Evolutionary conservation across 2,329 filamentous ascomycete species (phyloP).

Genomic region (Calonectria crousiana): DNA sequence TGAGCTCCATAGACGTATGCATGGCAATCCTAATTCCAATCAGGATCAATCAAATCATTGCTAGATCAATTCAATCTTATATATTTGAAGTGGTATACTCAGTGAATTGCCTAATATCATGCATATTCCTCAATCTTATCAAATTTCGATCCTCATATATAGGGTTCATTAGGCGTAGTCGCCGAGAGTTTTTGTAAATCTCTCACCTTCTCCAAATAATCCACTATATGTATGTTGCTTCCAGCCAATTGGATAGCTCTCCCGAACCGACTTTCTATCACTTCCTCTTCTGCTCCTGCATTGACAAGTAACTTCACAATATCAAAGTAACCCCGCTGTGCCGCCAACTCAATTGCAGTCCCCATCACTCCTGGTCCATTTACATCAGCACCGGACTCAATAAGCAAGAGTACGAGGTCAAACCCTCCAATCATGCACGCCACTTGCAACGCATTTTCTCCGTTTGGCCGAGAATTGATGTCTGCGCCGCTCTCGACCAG

Average conservation of each 20-base stretch:
- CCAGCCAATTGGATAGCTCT: neutral
- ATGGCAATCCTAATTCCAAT: too few species aligned
- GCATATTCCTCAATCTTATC: too few species aligned
- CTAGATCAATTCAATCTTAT: too few species aligned
- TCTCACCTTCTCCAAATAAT: neutral
- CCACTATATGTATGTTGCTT: neutral
- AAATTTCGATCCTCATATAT: neutral
- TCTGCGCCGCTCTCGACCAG: neutral
- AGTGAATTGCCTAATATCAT: too few species aligned
- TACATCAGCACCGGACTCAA: neutral
- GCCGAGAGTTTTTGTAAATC: neutral
- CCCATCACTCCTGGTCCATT: neutral
- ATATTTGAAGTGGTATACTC: too few species aligned
- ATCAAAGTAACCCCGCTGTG: neutral
- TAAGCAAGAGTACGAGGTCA: neutral
- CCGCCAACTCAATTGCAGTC: neutral
- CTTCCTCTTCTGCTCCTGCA: neutral
- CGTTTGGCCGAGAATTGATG: neutral
- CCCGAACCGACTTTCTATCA: neutral
- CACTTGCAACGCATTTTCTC: neutral
- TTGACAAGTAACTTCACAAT: neutral
- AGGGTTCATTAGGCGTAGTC: fast-evolving
- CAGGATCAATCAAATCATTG: too few species aligned
- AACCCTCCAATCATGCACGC: neutral
- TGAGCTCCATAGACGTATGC: too few species aligned